A percentile compares a stretch with the other conserved stretches of the same genome.
These are phyloP conservation scores for Vicia sativa DNA, from an alignment of 306 rosid genomes.

Conservation along the genomic window DNA sequence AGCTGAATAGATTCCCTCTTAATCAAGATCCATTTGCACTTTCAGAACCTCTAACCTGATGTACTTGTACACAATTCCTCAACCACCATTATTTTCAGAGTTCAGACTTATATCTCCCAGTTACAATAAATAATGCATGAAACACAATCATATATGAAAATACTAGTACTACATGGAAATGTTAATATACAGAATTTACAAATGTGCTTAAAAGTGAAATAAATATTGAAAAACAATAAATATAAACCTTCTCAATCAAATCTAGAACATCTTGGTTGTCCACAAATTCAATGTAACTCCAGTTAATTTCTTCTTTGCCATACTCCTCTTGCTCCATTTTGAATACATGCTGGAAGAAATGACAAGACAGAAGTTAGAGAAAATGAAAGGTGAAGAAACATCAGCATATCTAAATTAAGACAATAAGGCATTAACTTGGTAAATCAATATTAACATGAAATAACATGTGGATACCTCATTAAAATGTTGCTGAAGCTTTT, in stretches of 20 bases:
- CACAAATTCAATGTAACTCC: slow-evolving; percentile 98
- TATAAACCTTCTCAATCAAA: slow-evolving; percentile 91
- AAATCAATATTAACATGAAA: slow-evolving; percentile 16
- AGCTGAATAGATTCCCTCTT: slow-evolving; percentile 22
- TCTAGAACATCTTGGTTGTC: slow-evolving; percentile 98
- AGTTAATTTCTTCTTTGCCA: slow-evolving; percentile 89
- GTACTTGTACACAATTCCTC: slow-evolving; percentile 20
- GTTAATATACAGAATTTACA: slow-evolving; percentile 1
- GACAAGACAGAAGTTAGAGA: slow-evolving; percentile 26
- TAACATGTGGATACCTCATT: slow-evolving; percentile 68
- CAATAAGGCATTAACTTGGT: slow-evolving; percentile 5
- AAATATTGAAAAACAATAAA: slow-evolving; percentile 2
- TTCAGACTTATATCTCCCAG: slow-evolving; percentile 1
- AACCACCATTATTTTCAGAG: slow-evolving; percentile 12
- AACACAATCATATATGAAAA: slow-evolving; percentile 26
- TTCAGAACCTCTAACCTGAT: slow-evolving; percentile 28
- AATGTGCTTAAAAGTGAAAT: slow-evolving; percentile 18
- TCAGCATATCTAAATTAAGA: slow-evolving; percentile 25
- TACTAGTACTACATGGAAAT: slow-evolving; percentile 3
- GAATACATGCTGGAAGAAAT: slow-evolving; percentile 85
- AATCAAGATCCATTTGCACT: slow-evolving; percentile 15
- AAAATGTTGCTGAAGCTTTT: slow-evolving; percentile 98
- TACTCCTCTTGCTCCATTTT: slow-evolving; percentile 99
- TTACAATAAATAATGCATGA: slow-evolving; percentile 30
- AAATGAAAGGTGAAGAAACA: slow-evolving; percentile 14